Percentiles rank a stretch among this genome's conserved stretches.
Conservation (phyloP, 805 yeast genomes). For the Starmera dryadoides region DNA sequence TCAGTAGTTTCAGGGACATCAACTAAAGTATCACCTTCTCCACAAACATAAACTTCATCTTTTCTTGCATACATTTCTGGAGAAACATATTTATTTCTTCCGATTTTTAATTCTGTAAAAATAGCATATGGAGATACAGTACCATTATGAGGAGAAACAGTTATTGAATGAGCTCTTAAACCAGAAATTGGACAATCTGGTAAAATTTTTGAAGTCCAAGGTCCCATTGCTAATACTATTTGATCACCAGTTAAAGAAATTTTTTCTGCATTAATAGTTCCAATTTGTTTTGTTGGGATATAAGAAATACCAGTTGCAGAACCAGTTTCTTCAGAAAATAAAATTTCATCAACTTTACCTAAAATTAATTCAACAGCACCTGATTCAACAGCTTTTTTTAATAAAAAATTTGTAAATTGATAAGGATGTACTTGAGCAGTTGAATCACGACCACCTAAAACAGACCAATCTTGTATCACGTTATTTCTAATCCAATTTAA, state of each 20-base stretch:
- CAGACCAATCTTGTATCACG: constrained; percentile 65
- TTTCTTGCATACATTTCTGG: constrained; percentile 94
- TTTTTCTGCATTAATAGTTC: constrained; percentile 21
- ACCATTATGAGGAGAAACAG: constrained; percentile 71
- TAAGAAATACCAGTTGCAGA: constrained; percentile 70
- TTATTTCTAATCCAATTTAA: constrained; percentile 71
- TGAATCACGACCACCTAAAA: constrained; percentile 75
- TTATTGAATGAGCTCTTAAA: constrained; percentile 89
- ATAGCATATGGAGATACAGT: constrained; percentile 89
- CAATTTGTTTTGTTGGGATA: constrained; percentile 25
- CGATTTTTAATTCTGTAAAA: constrained; percentile 82
- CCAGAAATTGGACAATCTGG: constrained; percentile 95
- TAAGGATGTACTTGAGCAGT: constrained; percentile 98
- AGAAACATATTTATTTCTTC: constrained; percentile 60
- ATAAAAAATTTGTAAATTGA: constrained; percentile 78
- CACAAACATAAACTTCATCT: constrained; percentile 95
- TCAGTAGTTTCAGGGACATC: constrained; percentile 92
- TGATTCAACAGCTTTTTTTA: constrained; percentile 72
- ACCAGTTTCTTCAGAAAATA: constrained; percentile 55
- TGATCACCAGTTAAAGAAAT: constrained; percentile 59
- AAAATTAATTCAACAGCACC: constrained; percentile 79
- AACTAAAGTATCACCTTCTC: constrained; percentile 90
- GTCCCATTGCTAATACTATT: constrained; percentile 85
- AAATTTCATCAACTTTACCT: constrained; percentile 74
- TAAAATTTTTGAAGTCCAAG: constrained; percentile 89